A percentile compares a stretch with the other conserved stretches of the same genome.
Conservation (phyloP, 352 stramenopile genomes). For the Pythium pectinolyticum region DNA sequence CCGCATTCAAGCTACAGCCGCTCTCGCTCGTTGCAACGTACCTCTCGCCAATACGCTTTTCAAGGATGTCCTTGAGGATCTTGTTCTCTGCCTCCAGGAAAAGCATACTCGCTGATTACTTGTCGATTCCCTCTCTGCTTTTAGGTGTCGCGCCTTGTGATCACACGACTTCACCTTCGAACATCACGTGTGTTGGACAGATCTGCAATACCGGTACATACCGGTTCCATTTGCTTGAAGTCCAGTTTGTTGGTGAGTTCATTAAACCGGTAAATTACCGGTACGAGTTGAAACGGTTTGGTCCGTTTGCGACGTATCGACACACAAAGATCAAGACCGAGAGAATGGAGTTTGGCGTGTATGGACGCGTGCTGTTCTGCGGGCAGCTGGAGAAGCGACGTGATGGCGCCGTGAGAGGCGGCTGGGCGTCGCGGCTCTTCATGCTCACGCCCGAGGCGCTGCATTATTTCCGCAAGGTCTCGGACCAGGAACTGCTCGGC, state of each 20-base stretch:
- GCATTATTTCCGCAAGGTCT: slow-evolving; percentile 80
- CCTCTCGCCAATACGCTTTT: slow-evolving; percentile 67
- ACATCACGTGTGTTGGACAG: slow-evolving; percentile 26
- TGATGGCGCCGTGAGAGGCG: slow-evolving; percentile 68
- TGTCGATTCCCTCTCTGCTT: slow-evolving; percentile 22
- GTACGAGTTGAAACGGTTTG: neutral
- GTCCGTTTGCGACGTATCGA: no score
- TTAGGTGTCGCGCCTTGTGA: slow-evolving; percentile 18
- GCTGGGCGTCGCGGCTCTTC: slow-evolving; percentile 79
- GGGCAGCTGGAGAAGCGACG: slow-evolving; percentile 76
- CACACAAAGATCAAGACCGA: no score
- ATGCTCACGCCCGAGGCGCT: slow-evolving; percentile 74
- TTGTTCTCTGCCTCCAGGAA: slow-evolving; percentile 88
- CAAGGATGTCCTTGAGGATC: slow-evolving; percentile 85
- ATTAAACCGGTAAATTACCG: slow-evolving; percentile 18
- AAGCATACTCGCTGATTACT: slow-evolving; percentile 45
- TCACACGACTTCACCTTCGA: neutral
- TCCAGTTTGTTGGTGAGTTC: slow-evolving; percentile 22
- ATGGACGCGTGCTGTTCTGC: slow-evolving; percentile 73
- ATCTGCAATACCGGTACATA: slow-evolving; percentile 27
- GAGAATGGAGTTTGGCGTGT: slow-evolving; percentile 69
- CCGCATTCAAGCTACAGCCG: neutral
- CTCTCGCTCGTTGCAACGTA: slow-evolving; percentile 31
- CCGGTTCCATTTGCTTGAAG: slow-evolving; percentile 28
- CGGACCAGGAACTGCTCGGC: slow-evolving; percentile 71